Base-by-base conservation (phyloP, 2,329 filamentous ascomycete species). In the Phyllosticta citribraziliensis region DNA sequence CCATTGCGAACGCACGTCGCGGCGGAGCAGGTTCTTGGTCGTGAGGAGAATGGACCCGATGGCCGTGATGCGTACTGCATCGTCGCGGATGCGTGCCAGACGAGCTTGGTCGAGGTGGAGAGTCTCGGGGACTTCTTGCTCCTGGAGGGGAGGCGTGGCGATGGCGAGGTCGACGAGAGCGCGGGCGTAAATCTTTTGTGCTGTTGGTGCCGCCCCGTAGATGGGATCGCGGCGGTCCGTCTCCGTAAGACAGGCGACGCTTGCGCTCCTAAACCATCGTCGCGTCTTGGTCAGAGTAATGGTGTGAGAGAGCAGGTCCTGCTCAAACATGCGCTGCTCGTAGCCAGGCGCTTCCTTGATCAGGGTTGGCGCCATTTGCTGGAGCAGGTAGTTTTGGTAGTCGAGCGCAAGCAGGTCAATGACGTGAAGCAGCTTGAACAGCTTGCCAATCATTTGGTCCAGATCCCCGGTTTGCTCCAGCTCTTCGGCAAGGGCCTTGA, bases 11-110 rank as follows among this genome's bases (percentile, higher is more conserved):
- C 89, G 84, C 3, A 91, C 88, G 68, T 93, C 89, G 17, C 89
- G 84, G 74, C 91, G 92, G 33, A 94, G 81, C 8, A 93, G 78
- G 66, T 91, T 93, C 77, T 94, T 94, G 72, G 87, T 88, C 57
- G 91, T 90, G 14, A 93, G 76, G 27, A 92, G 77, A 55, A 93
- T 87, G 0, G 88, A 87, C 1, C 87, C 88, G 3, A 88, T 83
- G 1, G 88, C 88, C 22, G 89, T 83, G 66, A 93, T 86, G 53
- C 84, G 82, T 54, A 87, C 74, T 0, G 84, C 79, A 62, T 84
- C 78, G 25, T 75, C 72, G 9, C 84, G 82, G 55, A 84, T 80
- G 22, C 79, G 78, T 2, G 76, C 73, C 52, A 90, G 82, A 17
- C 89, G 87, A 58, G 80, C 81, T 51, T 78, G 71, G 66, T 94